Conservation (phyloP, 805 yeast species). For the Suhomyces faveliae region DNA sequence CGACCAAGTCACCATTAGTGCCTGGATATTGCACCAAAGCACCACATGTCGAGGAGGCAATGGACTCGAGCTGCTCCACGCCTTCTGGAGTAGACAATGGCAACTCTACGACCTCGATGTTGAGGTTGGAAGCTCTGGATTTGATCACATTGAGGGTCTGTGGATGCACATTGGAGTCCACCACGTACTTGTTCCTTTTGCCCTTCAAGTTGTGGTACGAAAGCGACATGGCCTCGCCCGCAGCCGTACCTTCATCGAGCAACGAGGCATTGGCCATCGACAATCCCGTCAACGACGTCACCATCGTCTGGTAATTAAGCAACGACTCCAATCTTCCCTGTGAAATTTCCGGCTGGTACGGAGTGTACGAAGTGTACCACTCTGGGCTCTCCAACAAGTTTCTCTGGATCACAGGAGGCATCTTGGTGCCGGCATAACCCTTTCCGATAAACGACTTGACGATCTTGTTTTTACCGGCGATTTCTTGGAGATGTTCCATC, state of each 20-base stretch:
- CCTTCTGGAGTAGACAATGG: constrained; percentile 49
- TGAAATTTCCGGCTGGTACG: constrained; percentile 96
- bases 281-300: constrained; percentile 87
- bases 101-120: constrained; percentile 59
- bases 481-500: constrained; percentile 59
- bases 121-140: constrained; percentile 75
- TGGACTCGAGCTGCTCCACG: constrained; percentile 22
- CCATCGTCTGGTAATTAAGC: constrained; percentile 89
- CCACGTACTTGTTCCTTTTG: constrained; percentile 65
- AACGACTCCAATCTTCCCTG: constrained; percentile 93
- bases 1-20: constrained; percentile 66
- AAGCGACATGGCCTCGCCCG: constrained; percentile 93
- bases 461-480: constrained; percentile 75
- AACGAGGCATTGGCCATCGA: constrained; percentile 94
- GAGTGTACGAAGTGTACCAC: constrained; percentile 98
- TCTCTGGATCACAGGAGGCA: constrained; percentile 92
- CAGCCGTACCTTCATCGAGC: constrained; percentile 95
- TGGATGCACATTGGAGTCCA: constrained; percentile 75
- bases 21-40: constrained; percentile 88
- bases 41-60: constrained; percentile 59
- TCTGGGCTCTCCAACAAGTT: constrained; percentile 91
- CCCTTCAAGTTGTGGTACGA: constrained; percentile 65
- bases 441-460: constrained; percentile 82
- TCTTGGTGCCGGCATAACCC: constrained; percentile 87
- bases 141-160: constrained; percentile 80